Conservation (phyloP, 495 filamentous ascomycete species). For the Daldinia grandis region DNA sequence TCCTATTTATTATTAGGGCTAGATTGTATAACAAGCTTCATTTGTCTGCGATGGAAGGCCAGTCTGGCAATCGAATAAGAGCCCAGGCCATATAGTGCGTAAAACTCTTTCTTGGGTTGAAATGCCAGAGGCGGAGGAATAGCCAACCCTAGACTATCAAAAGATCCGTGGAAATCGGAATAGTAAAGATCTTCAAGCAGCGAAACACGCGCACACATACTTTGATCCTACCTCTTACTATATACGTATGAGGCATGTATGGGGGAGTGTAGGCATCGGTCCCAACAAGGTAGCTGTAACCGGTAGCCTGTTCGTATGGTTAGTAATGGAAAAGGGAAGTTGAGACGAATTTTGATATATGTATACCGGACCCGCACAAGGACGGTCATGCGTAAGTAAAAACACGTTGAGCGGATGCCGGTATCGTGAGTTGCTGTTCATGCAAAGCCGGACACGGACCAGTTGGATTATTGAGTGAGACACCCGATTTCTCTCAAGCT, state of each 20-base stretch:
- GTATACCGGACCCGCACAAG: neutral
- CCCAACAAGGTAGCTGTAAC: neutral
- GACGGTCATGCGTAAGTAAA: neutral
- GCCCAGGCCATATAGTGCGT: neutral
- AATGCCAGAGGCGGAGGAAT: neutral
- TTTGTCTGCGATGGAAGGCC: slow-evolving; percentile 2
- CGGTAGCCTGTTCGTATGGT: neutral
- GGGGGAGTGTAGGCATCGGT: neutral
- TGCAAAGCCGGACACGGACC: neutral
- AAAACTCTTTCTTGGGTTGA: too few species aligned
- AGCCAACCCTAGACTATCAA: neutral
- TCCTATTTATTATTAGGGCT: slow-evolving; percentile 6
- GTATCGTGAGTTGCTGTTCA: neutral
- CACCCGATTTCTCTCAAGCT: neutral
- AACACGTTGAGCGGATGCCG: neutral
- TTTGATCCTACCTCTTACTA: neutral
- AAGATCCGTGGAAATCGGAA: too few species aligned
- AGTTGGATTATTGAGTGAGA: neutral
- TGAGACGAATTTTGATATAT: neutral
- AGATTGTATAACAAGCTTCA: neutral
- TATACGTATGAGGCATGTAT: neutral
- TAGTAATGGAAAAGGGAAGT: neutral
- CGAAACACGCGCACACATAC: too few species aligned
- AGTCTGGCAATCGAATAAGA: slow-evolving; percentile 14
- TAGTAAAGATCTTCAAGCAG: too few species aligned